Conservation (phyloP, 169 alveolate genomes). For the Plasmodium inui region DNA sequence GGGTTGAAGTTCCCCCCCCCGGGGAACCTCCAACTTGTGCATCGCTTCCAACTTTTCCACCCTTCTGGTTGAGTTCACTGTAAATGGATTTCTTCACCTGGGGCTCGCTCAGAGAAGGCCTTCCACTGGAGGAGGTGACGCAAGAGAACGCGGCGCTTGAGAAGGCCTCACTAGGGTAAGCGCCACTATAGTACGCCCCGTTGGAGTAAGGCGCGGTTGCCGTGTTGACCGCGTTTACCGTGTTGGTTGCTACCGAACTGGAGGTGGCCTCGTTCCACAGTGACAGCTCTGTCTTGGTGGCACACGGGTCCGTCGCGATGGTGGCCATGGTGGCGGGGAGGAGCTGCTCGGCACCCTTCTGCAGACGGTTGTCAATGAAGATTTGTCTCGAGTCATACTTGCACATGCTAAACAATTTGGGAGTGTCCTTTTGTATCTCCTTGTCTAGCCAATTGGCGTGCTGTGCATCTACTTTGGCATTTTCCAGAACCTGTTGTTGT, state of each 20-base stretch:
- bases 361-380: slow-evolving; percentile 16
- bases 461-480: neutral
- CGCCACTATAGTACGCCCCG: neutral
- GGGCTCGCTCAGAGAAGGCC: neutral
- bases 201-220: neutral
- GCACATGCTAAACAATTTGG: slow-evolving; percentile 36
- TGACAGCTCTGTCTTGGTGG: neutral
- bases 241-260: neutral
- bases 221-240: too few species aligned
- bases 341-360: neutral
- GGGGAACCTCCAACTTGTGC: neutral
- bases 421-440: slow-evolving; percentile 57
- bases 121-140: neutral
- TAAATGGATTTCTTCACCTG: neutral
- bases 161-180: neutral
- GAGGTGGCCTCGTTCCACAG: neutral
- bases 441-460: neutral
- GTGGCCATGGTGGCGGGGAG: neutral
- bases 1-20: neutral
- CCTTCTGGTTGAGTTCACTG: neutral
- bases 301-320: neutral
- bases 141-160: neutral
- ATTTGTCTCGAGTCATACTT: slow-evolving; percentile 41
- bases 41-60: neutral
- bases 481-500: neutral